Evolutionary conservation across 768 basidiomycete species (phyloP).

Genomic region (Cyathus striatus): DNA sequence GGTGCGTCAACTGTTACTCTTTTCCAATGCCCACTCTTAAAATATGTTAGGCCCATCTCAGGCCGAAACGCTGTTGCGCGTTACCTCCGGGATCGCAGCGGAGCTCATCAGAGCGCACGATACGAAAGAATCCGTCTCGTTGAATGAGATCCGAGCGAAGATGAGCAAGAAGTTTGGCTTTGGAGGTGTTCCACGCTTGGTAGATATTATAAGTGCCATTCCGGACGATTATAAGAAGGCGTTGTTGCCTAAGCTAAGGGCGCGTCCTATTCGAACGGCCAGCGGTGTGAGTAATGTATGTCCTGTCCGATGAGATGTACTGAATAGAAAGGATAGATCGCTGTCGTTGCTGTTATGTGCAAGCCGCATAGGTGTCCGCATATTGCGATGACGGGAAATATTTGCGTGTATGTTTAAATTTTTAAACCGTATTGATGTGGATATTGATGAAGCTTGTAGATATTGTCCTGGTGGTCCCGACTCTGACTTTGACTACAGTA

Average conservation of each 20-base stretch:
- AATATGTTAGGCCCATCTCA: conserved; percentile 64
- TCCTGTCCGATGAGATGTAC: background rate
- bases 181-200: conserved; percentile 85
- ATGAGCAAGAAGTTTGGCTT: conserved; percentile 88
- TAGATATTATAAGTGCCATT: conserved; percentile 97
- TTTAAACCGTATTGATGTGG: background rate
- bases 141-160: conserved; percentile 83
- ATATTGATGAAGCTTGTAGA: conserved; percentile 29
- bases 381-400: conserved; percentile 99
- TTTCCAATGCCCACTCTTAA: background rate
- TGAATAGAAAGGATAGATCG: conserved; percentile 53
- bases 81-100: conserved; percentile 91
- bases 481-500: conserved; percentile 99
- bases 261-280: conserved; percentile 93
- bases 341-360: conserved; percentile 99
- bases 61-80: conserved; percentile 84
- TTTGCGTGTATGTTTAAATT: conserved; percentile 78
- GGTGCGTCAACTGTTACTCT: conserved; percentile 5
- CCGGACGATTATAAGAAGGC: conserved; percentile 96
- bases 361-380: conserved; percentile 99
- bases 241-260: conserved; percentile 82
- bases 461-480: conserved; percentile 99
- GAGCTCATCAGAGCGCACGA: conserved; percentile 90
- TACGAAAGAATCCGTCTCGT: conserved; percentile 67
- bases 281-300: conserved; percentile 65